A percentile compares a stretch with the other conserved stretches of the same genome.
Evolutionary conservation across 306 rosid species (phyloP).

Genomic region (Cicer yamashitae): DNA sequence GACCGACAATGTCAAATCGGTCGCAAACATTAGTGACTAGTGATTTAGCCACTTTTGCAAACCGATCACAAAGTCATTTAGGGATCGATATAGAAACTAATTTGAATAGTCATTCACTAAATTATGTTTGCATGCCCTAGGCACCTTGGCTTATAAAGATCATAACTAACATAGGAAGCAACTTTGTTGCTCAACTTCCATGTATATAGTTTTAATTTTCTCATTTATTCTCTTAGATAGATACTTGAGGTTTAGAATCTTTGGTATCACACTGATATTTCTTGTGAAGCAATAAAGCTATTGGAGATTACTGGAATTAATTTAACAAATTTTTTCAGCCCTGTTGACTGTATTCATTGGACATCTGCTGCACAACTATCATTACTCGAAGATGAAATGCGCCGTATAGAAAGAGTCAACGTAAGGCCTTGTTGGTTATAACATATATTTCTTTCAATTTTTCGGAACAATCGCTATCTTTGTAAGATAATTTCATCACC

Average conservation of each 20-base stretch:
- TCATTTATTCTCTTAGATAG: constrained; percentile 16
- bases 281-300: constrained; percentile 28
- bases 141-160: constrained; percentile 4
- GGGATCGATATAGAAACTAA: neutral
- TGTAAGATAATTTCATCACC: constrained; percentile 26
- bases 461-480: neutral
- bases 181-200: neutral
- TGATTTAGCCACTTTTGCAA: neutral
- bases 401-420: constrained; percentile 85
- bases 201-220: neutral
- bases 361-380: constrained; percentile 93
- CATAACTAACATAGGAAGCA: neutral
- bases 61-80: neutral
- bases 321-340: constrained; percentile 58
- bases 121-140: neutral
- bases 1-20: neutral
- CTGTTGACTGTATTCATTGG: constrained; percentile 98
- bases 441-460: neutral
- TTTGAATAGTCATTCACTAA: neutral
- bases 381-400: constrained; percentile 95
- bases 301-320: constrained; percentile 12
- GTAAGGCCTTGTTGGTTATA: constrained; percentile 52
- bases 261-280: constrained; percentile 1
- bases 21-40: neutral
- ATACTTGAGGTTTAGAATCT: constrained; percentile 34